Base-by-base conservation (phyloP, 257 asterid genomes). In the Plantago ovata region DNA sequence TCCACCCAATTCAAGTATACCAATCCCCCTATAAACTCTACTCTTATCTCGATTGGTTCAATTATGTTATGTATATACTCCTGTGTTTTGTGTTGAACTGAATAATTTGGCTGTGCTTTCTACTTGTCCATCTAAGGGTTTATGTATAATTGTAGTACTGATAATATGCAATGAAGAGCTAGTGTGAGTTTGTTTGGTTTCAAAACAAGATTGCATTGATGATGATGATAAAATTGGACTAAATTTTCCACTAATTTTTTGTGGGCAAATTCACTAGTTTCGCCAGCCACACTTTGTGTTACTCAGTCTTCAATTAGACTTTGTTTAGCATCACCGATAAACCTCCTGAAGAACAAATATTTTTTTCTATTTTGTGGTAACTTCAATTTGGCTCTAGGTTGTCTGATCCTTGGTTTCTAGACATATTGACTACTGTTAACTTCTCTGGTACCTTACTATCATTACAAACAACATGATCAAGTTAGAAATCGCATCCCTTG, bases 1-100 rank as follows among this genome's bases (percentile, higher is more conserved):
- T 60, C 95, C 60, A 80, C 69, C 71, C 88, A 84, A 62, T 70
- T 58, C 87, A 92, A 92, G 96, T 92, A 87, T 22, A 22, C 48
- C 24, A 14, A 59, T 19, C n/a, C 10, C 7, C 58, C 20, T 42
- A 33, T 38, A 14, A 3, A 12, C 56, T 11, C 7, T 62, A 11
- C 3, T 0, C 50, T 13, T 38, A 0, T 21, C 0, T 45, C 1
- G 36, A 5, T 58, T 14, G 38, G 60, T 15, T 38, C 24, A 7
- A 0, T 46, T 3, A 10, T 12, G n/a, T 51, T 13, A 21, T 18
- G 10, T 16, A 20, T 43, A 42, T 8, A 42, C 2, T 42, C 2
- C 24, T 8, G 20, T 47, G 32, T 47, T 46, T 23, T 51, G 22
- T 13, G 2, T 13, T 23, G 7, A n/a, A 51, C 12, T 51, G n/a